phyloP scores from a whole-genome alignment of 2,329 filamentous ascomycete species.

The Delphinella strobiligena region DNA sequence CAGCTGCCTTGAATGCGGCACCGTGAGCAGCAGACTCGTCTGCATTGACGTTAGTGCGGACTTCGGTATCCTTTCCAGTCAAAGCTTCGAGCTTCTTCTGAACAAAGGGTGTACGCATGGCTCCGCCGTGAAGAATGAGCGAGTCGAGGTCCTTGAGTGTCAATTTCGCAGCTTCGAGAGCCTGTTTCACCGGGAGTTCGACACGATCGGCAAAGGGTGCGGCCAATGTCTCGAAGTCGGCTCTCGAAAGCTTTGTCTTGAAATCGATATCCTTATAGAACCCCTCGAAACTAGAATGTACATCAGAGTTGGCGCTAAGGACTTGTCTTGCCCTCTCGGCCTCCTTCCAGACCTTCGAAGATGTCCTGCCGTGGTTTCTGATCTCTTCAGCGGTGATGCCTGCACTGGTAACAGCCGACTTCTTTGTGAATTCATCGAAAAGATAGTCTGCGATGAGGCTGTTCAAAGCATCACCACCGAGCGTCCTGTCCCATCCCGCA shows the following conservation, averaged over 20 bases:
- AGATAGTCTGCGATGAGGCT: constrained; percentile 82
- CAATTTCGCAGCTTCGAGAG: constrained; percentile 61
- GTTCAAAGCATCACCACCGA: constrained; percentile 85
- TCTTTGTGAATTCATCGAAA: constrained; percentile 63
- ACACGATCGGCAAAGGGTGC: constrained; percentile 58
- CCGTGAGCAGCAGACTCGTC: constrained; percentile 95
- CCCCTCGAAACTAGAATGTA: constrained; percentile 69
- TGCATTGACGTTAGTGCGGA: constrained; percentile 89
- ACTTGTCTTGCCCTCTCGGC: constrained; percentile 78
- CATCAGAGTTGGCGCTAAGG: constrained; percentile 83
- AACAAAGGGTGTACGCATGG: constrained; percentile 83
- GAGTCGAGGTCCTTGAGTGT: constrained; percentile 69
- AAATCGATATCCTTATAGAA: constrained; percentile 89
- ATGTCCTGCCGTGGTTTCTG: constrained; percentile 65
- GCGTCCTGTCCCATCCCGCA: constrained; percentile 73
- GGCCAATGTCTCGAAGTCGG: constrained; percentile 70
- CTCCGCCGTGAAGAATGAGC: constrained; percentile 85
- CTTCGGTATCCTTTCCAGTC: constrained; percentile 60
- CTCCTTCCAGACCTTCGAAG: constrained; percentile 87
- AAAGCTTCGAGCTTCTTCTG: constrained; percentile 75
- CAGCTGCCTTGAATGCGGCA: constrained; percentile 84
- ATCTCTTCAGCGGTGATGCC: constrained; percentile 52
- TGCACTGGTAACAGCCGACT: constrained; percentile 49
- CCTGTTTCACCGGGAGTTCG: constrained; percentile 55
- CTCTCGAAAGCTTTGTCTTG: constrained; percentile 73